Conservation (phyloP, 2,329 filamentous ascomycete species). For the Chaetomium olivaceum region DNA sequence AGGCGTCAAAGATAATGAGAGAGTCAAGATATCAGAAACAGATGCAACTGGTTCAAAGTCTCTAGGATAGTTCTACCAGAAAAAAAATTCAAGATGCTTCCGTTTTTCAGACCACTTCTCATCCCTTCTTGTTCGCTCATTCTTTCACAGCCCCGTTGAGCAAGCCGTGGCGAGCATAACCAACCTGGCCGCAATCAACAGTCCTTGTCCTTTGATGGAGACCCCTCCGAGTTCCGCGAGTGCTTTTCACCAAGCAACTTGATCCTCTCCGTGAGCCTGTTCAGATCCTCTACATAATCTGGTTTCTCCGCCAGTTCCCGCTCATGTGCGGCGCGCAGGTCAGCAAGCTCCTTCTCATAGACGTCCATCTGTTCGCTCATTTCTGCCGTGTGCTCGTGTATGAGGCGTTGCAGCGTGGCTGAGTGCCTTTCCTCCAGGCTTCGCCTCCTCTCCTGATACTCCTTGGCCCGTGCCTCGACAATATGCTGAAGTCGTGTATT, state of each 20-base stretch:
- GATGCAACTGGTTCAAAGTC: too few species aligned
- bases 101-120: too few species aligned
- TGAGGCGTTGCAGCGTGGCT: background rate
- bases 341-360: background rate
- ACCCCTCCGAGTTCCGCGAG: background rate
- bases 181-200: background rate
- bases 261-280: background rate
- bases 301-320: background rate
- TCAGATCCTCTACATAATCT: background rate
- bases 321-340: too few species aligned
- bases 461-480: background rate
- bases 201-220: background rate
- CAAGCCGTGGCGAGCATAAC: background rate
- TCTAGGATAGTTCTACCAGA: too few species aligned
- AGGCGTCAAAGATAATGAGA: too few species aligned
- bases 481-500: background rate
- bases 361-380: background rate
- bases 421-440: background rate
- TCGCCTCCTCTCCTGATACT: background rate
- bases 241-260: background rate
- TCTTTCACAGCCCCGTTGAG: background rate
- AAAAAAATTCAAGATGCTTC: too few species aligned
- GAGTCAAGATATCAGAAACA: too few species aligned
- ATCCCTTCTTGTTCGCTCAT: background rate
- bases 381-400: background rate